These are phyloP conservation scores for Gastroboletus turbinatus DNA, from an alignment of 1,284 basidiomycete species.

Conservation along the genomic window DNA sequence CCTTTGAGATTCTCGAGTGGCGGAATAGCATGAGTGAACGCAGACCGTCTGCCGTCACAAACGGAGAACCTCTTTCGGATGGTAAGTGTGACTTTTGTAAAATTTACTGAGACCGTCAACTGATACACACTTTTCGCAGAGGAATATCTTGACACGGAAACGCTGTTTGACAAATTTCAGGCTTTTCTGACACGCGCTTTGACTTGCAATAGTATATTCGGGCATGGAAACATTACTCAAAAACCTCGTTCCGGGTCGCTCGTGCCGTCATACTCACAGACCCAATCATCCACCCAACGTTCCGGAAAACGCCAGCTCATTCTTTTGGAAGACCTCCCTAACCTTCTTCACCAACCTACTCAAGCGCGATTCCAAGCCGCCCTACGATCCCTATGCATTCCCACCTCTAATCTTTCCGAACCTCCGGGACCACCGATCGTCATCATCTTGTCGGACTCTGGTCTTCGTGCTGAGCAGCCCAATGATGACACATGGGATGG, in stretches of 20 bases:
- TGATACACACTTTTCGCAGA: conserved; percentile 10
- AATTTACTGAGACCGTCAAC: not conserved
- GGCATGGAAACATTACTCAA: conserved; percentile 13
- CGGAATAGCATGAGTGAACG: conserved; percentile 57
- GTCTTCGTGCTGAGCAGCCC: conserved; percentile 66
- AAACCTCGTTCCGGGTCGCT: conserved; percentile 15
- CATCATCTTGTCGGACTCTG: conserved; percentile 83
- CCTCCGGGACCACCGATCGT: conserved; percentile 65
- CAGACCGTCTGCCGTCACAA: conserved; percentile 2
- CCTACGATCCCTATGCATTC: conserved; percentile 56
- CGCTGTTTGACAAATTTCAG: conserved; percentile 71
- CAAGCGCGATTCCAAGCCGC: conserved; percentile 76
- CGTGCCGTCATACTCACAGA: not conserved
- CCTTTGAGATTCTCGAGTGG: conserved; percentile 88
- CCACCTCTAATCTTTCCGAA: conserved; percentile 28
- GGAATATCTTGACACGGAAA: conserved; percentile 49
- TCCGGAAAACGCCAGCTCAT: conserved; percentile 54
- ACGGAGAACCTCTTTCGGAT: conserved; percentile 1
- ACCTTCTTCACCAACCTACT: conserved; percentile 76
- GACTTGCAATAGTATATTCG: conserved; percentile 60
- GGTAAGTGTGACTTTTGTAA: conserved; percentile 7
- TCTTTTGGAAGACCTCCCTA: conserved; percentile 91
- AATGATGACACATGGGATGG: conserved; percentile 49
- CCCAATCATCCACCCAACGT: not conserved
- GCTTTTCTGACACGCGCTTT: conserved; percentile 76